Conservation (phyloP, 2,329 filamentous ascomycete species). For the Fusarium piperis region DNA sequence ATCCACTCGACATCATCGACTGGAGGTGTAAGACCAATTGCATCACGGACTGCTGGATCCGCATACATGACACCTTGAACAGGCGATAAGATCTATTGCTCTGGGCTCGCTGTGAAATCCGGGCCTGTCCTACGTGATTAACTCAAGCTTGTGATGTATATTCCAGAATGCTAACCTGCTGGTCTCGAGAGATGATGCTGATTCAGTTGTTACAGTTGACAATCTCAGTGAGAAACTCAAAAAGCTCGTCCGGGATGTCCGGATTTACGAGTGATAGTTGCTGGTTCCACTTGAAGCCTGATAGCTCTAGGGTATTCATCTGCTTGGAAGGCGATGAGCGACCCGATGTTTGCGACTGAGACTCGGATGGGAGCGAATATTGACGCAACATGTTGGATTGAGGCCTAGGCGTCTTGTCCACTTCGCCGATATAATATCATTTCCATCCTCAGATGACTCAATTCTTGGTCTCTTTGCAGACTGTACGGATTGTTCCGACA, state of each 20-base stretch:
- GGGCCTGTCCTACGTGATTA: neutral
- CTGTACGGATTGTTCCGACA: neutral
- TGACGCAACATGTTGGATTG: neutral
- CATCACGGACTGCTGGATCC: neutral
- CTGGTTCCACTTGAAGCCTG: slow-evolving; percentile 1
- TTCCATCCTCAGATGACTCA: neutral
- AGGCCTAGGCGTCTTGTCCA: neutral
- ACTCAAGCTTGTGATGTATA: neutral
- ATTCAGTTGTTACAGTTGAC: neutral
- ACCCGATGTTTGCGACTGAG: slow-evolving; percentile 2
- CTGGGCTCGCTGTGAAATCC: neutral
- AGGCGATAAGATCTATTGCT: neutral
- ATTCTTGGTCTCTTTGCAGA: neutral
- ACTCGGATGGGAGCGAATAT: neutral
- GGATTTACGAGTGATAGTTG: slow-evolving; percentile 2
- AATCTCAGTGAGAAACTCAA: neutral
- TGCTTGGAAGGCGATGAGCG: slow-evolving; percentile 2
- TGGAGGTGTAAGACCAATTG: neutral
- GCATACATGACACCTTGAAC: slow-evolving; percentile 3
- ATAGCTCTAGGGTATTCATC: neutral
- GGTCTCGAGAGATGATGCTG: neutral
- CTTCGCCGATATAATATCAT: neutral
- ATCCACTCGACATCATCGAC: neutral
- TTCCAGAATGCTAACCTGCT: neutral
- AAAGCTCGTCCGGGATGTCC: slow-evolving; percentile 1